Conservation (phyloP, 108 stramenopile species). For the Pinguiococcus pyrenoidosus region DNA sequence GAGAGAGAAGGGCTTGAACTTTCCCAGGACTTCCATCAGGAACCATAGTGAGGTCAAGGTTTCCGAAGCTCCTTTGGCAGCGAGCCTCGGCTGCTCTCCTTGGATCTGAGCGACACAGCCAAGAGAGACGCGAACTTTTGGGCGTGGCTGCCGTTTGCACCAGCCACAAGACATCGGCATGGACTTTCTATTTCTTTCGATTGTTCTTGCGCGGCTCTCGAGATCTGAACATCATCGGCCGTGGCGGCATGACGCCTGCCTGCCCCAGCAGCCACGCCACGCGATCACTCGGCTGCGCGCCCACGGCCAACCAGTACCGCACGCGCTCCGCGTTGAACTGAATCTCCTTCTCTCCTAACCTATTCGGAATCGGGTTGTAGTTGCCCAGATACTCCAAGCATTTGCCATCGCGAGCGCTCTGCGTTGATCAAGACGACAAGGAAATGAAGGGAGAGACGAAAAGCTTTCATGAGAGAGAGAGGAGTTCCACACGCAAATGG, state of each 20-base stretch:
- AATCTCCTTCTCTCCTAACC: conserved; percentile 84
- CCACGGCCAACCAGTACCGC: conserved; percentile 82
- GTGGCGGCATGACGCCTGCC: conserved; percentile 17
- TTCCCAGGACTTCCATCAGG: too few species aligned
- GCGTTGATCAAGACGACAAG: conserved; percentile 48
- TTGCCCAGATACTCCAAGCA: conserved; percentile 63
- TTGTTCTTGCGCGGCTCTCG: too few species aligned
- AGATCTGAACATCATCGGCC: too few species aligned
- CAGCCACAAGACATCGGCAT: too few species aligned
- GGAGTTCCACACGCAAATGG: background rate
- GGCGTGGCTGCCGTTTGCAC: too few species aligned
- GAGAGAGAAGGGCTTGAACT: too few species aligned
- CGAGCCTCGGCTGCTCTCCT: too few species aligned
- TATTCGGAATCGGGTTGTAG: conserved; percentile 86
- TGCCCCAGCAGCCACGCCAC: conserved; percentile 91
- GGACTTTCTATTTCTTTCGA: too few species aligned
- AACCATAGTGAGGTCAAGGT: too few species aligned
- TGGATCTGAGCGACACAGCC: too few species aligned
- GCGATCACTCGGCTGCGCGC: conserved; percentile 83
- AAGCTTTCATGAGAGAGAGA: background rate
- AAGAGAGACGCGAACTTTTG: too few species aligned
- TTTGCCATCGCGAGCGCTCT: background rate
- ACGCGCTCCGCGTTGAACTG: conserved; percentile 79
- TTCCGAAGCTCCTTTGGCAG: too few species aligned
- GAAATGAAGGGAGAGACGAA: conserved; percentile 11